A percentile compares a stretch with the other conserved stretches of the same genome.
Conservation (phyloP, 805 yeast genomes). For the Peterozyma xylosa region DNA sequence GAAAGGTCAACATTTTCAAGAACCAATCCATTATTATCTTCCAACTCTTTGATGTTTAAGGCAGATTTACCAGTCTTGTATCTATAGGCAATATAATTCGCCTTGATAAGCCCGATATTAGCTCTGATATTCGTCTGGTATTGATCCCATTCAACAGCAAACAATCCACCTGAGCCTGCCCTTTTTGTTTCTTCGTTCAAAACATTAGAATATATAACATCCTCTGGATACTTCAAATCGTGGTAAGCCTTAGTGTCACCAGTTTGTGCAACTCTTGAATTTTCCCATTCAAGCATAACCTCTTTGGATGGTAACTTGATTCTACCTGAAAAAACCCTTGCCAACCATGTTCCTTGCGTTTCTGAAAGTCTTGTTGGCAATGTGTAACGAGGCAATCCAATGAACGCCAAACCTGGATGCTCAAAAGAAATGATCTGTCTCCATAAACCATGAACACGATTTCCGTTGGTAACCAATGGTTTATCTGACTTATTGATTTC, state of each 20-base stretch:
- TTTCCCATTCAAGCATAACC: slow-evolving; percentile 39
- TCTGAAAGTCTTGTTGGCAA: slow-evolving; percentile 57
- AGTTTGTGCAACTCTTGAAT: slow-evolving; percentile 26
- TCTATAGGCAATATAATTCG: slow-evolving; percentile 31
- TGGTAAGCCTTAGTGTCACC: slow-evolving; percentile 47
- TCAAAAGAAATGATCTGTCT: slow-evolving; percentile 48
- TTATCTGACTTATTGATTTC: slow-evolving; percentile 13
- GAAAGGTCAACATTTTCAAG: slow-evolving; percentile 18
- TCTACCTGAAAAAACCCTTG: slow-evolving; percentile 54
- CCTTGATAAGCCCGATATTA: slow-evolving; percentile 34
- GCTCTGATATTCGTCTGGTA: slow-evolving; percentile 35
- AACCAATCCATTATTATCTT: slow-evolving; percentile 26
- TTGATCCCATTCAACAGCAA: slow-evolving; percentile 46
- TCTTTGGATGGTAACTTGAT: slow-evolving; percentile 38
- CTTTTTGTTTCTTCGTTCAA: slow-evolving; percentile 27
- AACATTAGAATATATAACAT: slow-evolving; percentile 48
- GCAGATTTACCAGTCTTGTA: slow-evolving; percentile 32
- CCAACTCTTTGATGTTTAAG: slow-evolving; percentile 27
- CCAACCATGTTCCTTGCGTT: slow-evolving; percentile 57
- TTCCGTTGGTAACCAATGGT: slow-evolving; percentile 38
- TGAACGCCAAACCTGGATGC: slow-evolving; percentile 59
- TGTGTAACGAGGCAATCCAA: slow-evolving; percentile 55
- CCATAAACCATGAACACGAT: slow-evolving; percentile 44
- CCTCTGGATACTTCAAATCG: slow-evolving; percentile 46
- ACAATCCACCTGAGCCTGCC: slow-evolving; percentile 35